Base-by-base conservation (phyloP, 2,329 filamentous ascomycete species). In the Fonsecaea multimorphosa region DNA sequence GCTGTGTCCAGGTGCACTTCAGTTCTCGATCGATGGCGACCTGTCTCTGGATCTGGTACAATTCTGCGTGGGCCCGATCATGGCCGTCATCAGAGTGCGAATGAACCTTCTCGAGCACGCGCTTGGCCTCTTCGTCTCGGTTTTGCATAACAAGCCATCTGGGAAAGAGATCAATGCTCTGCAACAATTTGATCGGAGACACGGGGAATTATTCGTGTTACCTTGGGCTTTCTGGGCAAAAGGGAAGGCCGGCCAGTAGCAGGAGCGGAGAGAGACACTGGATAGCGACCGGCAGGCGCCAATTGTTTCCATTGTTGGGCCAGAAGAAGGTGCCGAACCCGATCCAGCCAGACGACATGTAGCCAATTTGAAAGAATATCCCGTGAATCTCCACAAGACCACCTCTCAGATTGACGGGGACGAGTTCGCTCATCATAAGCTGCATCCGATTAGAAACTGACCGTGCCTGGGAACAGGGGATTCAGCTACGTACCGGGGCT, bases 101-200 rank as follows among this genome's bases (percentile, higher is more conserved):
- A 11, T 72, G 70, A 1, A 73, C 59, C 22, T 58, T 64, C 16
- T 11, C 22, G 19, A 49, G 44, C 6, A 49, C 44, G 4, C 22
- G 16, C 6, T 72, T 62, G 3, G 72, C 72, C 12, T 66, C 71
- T 24, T 71, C 65, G 2, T 66, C 40, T 44, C 63, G 64, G 29
- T 68, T 67, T 49, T 71, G 63, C 71, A 73, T 71, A 61, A 72
- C 63, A 14, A 73, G 61, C 63, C 63, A 65, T 22, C 57, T 27
- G 6, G n/a, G n/a, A n/a, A n/a, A n/a, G n/a, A n/a, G n/a, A n/a
- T n/a, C n/a, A n/a, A n/a, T n/a, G n/a, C n/a, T n/a, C n/a, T n/a
- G n/a, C n/a, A n/a, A 29, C 69, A 73, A 12, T 66, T 66, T 19
- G 32, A 70, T 71, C 0, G 68, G 71, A 27, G 52, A 32, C n/a